Conservation (phyloP, 2,329 filamentous ascomycete species). For the Pseudophaeomoniella oleicola region DNA sequence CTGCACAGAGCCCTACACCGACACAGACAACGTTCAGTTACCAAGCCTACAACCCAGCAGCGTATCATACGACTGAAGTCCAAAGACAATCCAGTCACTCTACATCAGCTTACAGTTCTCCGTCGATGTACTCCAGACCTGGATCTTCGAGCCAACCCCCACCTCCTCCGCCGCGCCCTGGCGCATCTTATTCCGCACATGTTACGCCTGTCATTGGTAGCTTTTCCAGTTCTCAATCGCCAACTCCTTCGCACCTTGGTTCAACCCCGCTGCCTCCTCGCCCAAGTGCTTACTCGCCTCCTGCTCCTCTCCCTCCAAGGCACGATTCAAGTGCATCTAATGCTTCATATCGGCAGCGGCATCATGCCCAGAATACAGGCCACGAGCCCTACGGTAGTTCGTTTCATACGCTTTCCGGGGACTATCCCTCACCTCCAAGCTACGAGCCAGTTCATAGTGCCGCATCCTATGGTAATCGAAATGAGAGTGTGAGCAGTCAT, state of each 20-base stretch:
- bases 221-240: slow-evolving; percentile 11
- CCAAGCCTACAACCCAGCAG: slow-evolving; percentile 33
- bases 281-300: slow-evolving; percentile 12
- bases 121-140: slow-evolving; percentile 3
- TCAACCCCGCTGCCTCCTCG: slow-evolving; percentile 13
- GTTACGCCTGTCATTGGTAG: slow-evolving; percentile 11
- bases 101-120: slow-evolving; percentile 6
- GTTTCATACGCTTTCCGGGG: slow-evolving; percentile 18
- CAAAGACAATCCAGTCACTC: slow-evolving; percentile 15
- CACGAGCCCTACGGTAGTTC: slow-evolving; percentile 1
- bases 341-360: neutral
- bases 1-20: slow-evolving; percentile 47
- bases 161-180: slow-evolving; percentile 22
- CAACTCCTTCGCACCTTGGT: slow-evolving; percentile 14
- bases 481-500: slow-evolving; percentile 14
- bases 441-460: slow-evolving; percentile 12
- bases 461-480: slow-evolving; percentile 11
- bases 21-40: slow-evolving; percentile 13
- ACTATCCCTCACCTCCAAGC: slow-evolving; percentile 18
- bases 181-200: slow-evolving; percentile 23
- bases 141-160: slow-evolving; percentile 12
- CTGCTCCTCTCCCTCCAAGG: slow-evolving; percentile 14
- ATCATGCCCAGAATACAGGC: slow-evolving; percentile 8
- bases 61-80: slow-evolving; percentile 24
- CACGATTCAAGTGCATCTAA: slow-evolving; percentile 10